Evolutionary conservation across 2,329 filamentous ascomycete genomes (phyloP), one percentile per base, ranked within the genome.

Genomic region (Fusarium sp.): DNA sequence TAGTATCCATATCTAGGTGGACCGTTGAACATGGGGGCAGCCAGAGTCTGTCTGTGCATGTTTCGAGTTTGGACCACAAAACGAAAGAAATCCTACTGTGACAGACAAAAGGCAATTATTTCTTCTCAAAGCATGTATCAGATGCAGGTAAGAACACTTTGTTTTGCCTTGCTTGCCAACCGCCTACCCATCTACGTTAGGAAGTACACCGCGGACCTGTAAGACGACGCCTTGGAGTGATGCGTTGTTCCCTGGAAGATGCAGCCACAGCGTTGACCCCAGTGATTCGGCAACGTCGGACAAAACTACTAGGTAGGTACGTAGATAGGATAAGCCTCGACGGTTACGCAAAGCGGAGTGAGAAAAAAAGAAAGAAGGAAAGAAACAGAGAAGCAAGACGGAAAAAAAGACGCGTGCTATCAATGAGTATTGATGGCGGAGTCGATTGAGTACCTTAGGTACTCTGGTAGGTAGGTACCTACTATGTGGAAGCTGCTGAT

Each of bases 231-330:
- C 21, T 43, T 43, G 8, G 31, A 34, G 9, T 13, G 37, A 52
- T 21, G 53, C 26, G 61, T 28, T 50, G n/a, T 58, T 25, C 49
- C 31, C 13, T 50, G n/a, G 13, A 4, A 30, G 14, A 46, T 31
- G 26, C 43, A 44, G 52, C 44, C 57, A 58, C n/a, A 41, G 39
- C 59, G 42, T 42, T 45, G 46, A 53, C 55, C 61, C 34, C 49
- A 45, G 54, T 37, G 58, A 41, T 28, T 16, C 50, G 62, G 69
- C 58, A 70, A 43, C 25, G 66, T 58, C 48, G 62, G 66, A 53
- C 52, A 48, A 28, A 14, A 26, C 23, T 25, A n/a, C 19, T 41
- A 28, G 14, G 10, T 34, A 49, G 3, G 4, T 48, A 46, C 21
- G 39, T 11, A 26, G 31, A 41, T 46, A 39, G 23, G 44, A 44